Evolutionary conservation across 768 basidiomycete species (phyloP).

Genomic region (Mycena galopus): DNA sequence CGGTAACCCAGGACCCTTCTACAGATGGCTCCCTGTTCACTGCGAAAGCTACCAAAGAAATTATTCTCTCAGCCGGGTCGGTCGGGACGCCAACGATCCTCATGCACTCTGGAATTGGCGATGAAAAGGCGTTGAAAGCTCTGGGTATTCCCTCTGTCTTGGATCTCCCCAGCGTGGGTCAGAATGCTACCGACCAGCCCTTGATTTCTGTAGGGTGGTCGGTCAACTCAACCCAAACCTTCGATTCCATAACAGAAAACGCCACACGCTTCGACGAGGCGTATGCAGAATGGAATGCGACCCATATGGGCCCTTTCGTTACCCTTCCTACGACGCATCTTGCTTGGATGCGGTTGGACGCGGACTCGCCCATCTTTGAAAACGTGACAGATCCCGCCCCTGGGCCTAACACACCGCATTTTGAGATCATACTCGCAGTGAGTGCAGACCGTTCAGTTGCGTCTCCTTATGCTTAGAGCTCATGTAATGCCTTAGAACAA

Average conservation of each 20-base stretch:
- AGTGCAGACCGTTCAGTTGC: neutral
- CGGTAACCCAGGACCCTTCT: no score
- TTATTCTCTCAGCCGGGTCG: constrained; percentile 50
- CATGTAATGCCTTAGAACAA: neutral
- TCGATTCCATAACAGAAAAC: constrained; percentile 26
- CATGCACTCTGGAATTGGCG: constrained; percentile 47
- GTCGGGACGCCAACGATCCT: constrained; percentile 46
- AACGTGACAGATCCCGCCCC: neutral
- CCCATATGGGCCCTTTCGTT: constrained; percentile 40
- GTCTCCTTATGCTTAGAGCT: neutral
- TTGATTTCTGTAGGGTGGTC: neutral
- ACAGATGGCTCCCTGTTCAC: neutral
- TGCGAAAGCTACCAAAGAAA: constrained; percentile 42
- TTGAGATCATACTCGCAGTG: neutral
- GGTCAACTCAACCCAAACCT: constrained; percentile 35
- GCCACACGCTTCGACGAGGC: constrained; percentile 21
- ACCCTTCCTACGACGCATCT: constrained; percentile 15
- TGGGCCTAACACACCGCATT: neutral
- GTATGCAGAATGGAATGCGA: constrained; percentile 39
- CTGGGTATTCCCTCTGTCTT: constrained; percentile 34
- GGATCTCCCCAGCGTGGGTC: constrained; percentile 11
- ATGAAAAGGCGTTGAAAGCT: constrained; percentile 21
- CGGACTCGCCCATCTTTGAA: neutral
- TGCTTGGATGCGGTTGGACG: neutral
- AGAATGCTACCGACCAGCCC: neutral